Conservation (phyloP, 2,329 filamentous ascomycete species). For the Calonectria multiphialidica region DNA sequence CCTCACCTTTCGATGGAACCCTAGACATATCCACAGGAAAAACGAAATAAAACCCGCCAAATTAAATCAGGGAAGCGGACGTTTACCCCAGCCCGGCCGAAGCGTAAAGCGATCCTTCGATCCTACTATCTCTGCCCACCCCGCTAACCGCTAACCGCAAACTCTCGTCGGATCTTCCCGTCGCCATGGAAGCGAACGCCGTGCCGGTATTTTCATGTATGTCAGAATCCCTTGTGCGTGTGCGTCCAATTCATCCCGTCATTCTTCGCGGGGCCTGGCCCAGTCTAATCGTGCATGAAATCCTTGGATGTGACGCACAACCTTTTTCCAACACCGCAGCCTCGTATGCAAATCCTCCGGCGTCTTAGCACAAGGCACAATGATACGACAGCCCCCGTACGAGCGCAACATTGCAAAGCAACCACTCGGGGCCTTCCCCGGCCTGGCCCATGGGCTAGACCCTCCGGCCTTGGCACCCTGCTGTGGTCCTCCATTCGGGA, state of each 20-base stretch:
- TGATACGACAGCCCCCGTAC: background rate
- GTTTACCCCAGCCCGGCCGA: conserved; percentile 12
- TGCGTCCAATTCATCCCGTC: conserved; percentile 5
- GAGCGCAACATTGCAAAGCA: background rate
- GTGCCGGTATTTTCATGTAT: conserved; percentile 2
- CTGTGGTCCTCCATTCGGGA: background rate
- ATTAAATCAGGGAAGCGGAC: background rate
- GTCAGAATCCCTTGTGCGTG: conserved; percentile 15
- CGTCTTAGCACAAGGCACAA: conserved; percentile 6
- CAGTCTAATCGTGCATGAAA: conserved; percentile 7
- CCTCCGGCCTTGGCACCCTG: conserved; percentile 5
- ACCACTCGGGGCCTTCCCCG: conserved; percentile 17
- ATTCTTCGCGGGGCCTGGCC: background rate
- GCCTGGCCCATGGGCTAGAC: background rate
- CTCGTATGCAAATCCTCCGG: conserved; percentile 14
- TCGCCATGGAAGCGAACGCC: conserved; percentile 1
- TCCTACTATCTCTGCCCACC: conserved; percentile 13
- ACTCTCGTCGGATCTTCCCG: conserved; percentile 18
- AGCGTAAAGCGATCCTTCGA: conserved; percentile 4
- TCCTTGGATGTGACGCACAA: conserved; percentile 12
- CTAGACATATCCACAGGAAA: conserved; percentile 6
- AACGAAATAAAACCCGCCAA: conserved; percentile 5
- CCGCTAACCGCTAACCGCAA: conserved; percentile 18
- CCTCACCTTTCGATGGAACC: conserved; percentile 10
- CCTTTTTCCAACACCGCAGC: background rate